Base-by-base conservation (phyloP, 1,284 basidiomycete genomes). In the Pseudozyma tsukubaensis region DNA sequence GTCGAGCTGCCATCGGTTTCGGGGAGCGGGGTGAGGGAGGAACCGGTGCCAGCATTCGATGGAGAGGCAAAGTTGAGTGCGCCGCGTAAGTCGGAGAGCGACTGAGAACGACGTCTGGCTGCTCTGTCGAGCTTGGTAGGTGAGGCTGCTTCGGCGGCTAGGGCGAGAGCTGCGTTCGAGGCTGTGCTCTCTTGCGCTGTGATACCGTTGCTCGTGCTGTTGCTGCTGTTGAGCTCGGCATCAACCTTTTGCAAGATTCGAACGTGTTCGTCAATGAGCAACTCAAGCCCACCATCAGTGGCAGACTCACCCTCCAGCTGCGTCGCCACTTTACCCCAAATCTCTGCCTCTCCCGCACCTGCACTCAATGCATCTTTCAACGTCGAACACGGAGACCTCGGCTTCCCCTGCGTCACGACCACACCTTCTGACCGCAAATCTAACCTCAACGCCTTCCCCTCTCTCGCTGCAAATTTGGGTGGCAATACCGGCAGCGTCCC, bases 251-350 rank as follows among this genome's bases (percentile, higher is more conserved):
- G 21, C 3, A 80, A 50, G 18, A 81, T 75, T 11, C 79, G 51
- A 3, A 61, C 63, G 40, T 80, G 71, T 43, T 81, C 79, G 14
- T 77, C 74, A 10, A 58, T 65, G 34, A 79, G 47, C 37, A 81
- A 40, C 16, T 53, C 63, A 24, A 44, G 18, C 4, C 48, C 54
- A 18, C 51, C 43, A 43, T 44, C 29, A 14, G 14, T 37, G 32
- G 29, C 50, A 40, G 57, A 24, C 19, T 48, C 19, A 21, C 43
- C 5, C 49, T 57, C 61, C 40, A 60, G 51, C 56, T 61, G 51
- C n/a, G 7, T 42, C 48, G 66, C 44, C n/a, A 72, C 43, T 19
- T 53, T 50, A 1, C 61, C 76, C 65, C 77, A 77, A 37, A 65
- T 29, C 19, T 67, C 79, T 16, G 58, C 65, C 24, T 73, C 64